Evolutionary conservation across 208 protist genomes (phyloP).

Genomic region (Tritrichomonas musculus): DNA sequence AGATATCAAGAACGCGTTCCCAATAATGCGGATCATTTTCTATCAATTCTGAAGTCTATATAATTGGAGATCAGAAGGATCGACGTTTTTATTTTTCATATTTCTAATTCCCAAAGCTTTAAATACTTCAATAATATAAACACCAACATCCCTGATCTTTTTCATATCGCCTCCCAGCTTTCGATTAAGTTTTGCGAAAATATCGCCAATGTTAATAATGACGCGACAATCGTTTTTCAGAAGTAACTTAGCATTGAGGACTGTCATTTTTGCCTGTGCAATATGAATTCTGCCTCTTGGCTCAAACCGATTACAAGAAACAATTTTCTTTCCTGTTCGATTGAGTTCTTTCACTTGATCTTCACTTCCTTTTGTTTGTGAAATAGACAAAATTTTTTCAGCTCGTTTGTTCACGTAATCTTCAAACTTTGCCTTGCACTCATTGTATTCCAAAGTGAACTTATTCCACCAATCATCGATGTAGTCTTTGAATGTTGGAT

Average conservation of each 20-base stretch:
- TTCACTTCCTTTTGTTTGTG: not conserved
- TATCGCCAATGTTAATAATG: constrained; percentile 98
- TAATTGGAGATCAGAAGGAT: constrained; percentile 33
- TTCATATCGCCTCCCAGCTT: constrained; percentile 95
- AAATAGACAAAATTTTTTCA: not conserved
- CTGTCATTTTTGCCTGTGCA: constrained; percentile 95
- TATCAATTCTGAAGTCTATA: no score
- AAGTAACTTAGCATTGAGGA: constrained; percentile 97
- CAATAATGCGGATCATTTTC: constrained; percentile 63
- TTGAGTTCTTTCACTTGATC: not conserved
- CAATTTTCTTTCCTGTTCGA: not conserved
- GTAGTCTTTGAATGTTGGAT: no score
- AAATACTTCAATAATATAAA: constrained; percentile 50
- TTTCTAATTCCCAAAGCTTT: not conserved
- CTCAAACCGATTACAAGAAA: constrained; percentile 97
- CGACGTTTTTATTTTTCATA: not conserved
- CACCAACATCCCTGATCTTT: constrained; percentile 85
- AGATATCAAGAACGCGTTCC: constrained; percentile 25
- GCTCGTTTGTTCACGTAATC: not conserved
- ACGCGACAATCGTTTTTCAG: constrained; percentile 82
- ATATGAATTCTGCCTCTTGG: constrained; percentile 98
- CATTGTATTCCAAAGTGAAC: no score
- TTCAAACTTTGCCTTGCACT: no score
- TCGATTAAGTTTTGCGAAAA: constrained; percentile 98
- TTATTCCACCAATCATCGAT: no score